Evolutionary conservation across 2,329 filamentous ascomycete species (phyloP), one percentile per base, ranked within the genome.

Genomic region (Cadophora malorum): DNA sequence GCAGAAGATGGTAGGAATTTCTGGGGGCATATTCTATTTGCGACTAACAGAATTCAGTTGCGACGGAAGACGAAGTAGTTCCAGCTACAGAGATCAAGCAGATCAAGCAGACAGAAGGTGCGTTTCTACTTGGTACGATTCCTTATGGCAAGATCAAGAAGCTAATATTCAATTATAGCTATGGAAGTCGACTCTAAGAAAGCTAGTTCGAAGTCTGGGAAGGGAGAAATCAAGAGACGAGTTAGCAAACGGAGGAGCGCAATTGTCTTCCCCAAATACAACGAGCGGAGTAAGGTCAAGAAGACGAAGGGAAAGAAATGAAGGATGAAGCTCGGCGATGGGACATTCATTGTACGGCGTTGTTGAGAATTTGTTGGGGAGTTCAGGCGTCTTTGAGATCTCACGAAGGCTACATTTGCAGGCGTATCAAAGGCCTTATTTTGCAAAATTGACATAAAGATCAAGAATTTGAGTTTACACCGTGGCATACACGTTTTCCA

Each of bases 241-340:
- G 38, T 25, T 4, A 81, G 67, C 62, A 74, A 73, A 62, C 73
- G 74, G n/a, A 87, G 84, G 78, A 86, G 84, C 72, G 81, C 83
- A 50, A 89, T 90, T 69, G 86, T 88, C 25, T 90, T 90, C 70
- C 82, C 83, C 64, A 88, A 84, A 74, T 88, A 85, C 76, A 83
- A 83, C 69, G 84, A 87, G 67, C 82, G 82, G 70, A 78, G 81
- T 71, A 81, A 79, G 64, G 79, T 79, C 71, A 83, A 81, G 35
- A 72, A 70, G 52, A 59, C 69, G 3, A 74, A 70, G 65, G 70
- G 64, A 21, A 73, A 75, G 63, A 72, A 75, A 52, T 69, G 70
- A 68, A 49, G 61, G 61, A 62, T 41, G 33, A 45, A 35, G n/a
- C 10, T 9, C 50, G 28, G 49, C 35, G 4, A 23, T 35, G 23